Base-by-base conservation (phyloP, 495 filamentous ascomycete species). In the Penicillium pulvis region DNA sequence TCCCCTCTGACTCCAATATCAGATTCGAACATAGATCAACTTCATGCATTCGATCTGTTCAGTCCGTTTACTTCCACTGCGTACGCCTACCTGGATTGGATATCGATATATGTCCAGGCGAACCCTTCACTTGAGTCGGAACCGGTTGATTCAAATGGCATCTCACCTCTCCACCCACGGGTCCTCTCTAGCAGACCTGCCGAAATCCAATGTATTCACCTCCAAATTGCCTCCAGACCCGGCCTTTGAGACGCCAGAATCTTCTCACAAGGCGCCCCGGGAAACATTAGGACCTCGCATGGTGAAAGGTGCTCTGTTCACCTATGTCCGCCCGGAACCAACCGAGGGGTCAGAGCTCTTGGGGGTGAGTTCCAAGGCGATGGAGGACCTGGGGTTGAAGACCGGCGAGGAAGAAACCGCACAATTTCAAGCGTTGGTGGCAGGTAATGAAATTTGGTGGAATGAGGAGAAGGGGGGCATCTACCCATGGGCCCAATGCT, bases 401-500 rank as follows among this genome's bases (percentile, higher is more conserved):
- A 64, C 76, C 10, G 85, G 80, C 2, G 90, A 92, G 61, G 85
- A 87, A 52, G 69, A 84, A 42, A 89, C 81, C 2, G 73, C 86
- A n/a, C 86, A 90, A 9, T 98, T 98, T 77, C 81, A 85, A 59
- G 77, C 84, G 9, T 76, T 89, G 6, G 88, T 93, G 17, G 83
- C 87, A 0, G 94, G 94, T 3, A 97, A 97, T 69, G 85, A 85
- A 64, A 80, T 95, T 56, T 71, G 82, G 39, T 81, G 81, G 74
- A 70, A 66, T 16, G 74, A 83, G 56, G 85, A 86, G 42, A 81
- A 82, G 68, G 75, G 88, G 63, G 81, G 83, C 5, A 85, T 93
- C 36, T 97, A 98, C 68, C 95, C 94, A 12, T 98, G 94, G 94
- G 92, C 95, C 35, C 93, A 97, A 74, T 97, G 93, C 70, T 98